A percentile compares a stretch with the other conserved stretches of the same genome.
Evolutionary conservation across 352 stramenopile genomes (phyloP).

Genomic region (Phytophthora chlamydospora): DNA sequence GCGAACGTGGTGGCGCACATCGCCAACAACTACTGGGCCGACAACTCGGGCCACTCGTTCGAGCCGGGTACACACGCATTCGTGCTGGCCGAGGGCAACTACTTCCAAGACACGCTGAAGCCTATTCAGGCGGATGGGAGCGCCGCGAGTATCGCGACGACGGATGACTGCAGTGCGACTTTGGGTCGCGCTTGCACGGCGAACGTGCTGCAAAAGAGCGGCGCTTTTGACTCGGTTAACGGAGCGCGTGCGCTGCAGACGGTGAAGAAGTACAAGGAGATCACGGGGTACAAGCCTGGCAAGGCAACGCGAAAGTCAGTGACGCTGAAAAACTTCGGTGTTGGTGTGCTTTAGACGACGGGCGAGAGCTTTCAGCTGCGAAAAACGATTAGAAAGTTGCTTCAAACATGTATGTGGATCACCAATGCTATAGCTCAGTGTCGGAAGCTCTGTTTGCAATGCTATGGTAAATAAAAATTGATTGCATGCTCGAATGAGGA

Average conservation of each 20-base stretch:
- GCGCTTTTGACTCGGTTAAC: slow-evolving; percentile 18
- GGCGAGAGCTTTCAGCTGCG: no score
- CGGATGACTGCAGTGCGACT: slow-evolving; percentile 15
- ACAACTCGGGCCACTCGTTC: slow-evolving; percentile 50
- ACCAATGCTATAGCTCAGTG: no score
- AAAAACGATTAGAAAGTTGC: no score
- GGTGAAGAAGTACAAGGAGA: slow-evolving; percentile 28
- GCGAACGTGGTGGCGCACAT: slow-evolving; percentile 40
- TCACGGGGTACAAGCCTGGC: slow-evolving; percentile 19
- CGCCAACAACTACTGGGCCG: slow-evolving; percentile 49
- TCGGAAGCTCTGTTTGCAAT: no score
- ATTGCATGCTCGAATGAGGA: no score
- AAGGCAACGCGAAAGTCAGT: slow-evolving; percentile 10
- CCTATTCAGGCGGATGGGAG: slow-evolving; percentile 14
- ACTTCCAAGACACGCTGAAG: slow-evolving; percentile 37
- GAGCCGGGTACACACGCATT: slow-evolving; percentile 18
- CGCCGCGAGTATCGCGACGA: slow-evolving; percentile 11
- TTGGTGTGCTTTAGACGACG: slow-evolving; percentile 3
- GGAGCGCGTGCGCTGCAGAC: slow-evolving; percentile 7
- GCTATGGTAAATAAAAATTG: no score
- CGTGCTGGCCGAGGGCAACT: slow-evolving; percentile 50
- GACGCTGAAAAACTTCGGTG: slow-evolving; percentile 25
- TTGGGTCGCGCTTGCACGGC: slow-evolving; percentile 17
- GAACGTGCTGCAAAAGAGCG: slow-evolving; percentile 17
- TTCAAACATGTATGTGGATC: no score